A percentile compares a stretch with the other conserved stretches of the same genome.
These are phyloP conservation scores for Brassica balearica DNA, from an alignment of 441 rosid species.

Conservation along the genomic window DNA sequence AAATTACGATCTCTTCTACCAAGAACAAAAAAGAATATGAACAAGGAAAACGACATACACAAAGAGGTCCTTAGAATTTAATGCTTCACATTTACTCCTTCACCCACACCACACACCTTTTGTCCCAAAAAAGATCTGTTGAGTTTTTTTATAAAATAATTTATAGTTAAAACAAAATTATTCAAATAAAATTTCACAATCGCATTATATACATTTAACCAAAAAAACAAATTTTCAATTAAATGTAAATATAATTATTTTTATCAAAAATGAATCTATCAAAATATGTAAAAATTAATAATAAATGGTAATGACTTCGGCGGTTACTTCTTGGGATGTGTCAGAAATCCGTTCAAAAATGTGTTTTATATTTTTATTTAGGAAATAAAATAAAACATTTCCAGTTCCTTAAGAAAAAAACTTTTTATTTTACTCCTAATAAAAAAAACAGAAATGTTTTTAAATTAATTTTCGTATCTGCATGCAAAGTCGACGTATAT, in stretches of 20 bases:
- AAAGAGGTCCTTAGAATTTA: slow-evolving; percentile 38
- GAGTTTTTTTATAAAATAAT: not conserved
- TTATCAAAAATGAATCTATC: not conserved
- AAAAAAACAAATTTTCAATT: not conserved
- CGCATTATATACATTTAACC: not conserved
- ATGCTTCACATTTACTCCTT: slow-evolving; percentile 48
- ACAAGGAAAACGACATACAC: slow-evolving; percentile 42
- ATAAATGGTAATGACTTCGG: not conserved
- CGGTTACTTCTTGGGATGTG: slow-evolving; percentile 29
- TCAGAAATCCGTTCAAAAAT: slow-evolving; percentile 19
- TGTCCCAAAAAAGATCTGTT: slow-evolving; percentile 29
- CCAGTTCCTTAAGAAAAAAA: not conserved
- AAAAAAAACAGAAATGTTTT: not conserved
- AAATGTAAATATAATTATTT: not conserved
- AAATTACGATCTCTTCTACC: slow-evolving; percentile 33
- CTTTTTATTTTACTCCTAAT: not conserved
- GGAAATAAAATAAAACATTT: not conserved
- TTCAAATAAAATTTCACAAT: slow-evolving; percentile 7
- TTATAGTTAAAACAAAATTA: not conserved
- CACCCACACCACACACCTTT: slow-evolving; percentile 43
- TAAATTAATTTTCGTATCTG: slow-evolving; percentile 10
- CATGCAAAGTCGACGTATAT: slow-evolving; percentile 44
- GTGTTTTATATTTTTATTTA: slow-evolving; percentile 5
- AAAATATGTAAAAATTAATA: not conserved
- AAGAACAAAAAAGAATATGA: slow-evolving; percentile 34